These are phyloP conservation scores for Actinomortierella wolfii DNA, from an alignment of 371 early-diverging fungal species.

Conservation along the genomic window DNA sequence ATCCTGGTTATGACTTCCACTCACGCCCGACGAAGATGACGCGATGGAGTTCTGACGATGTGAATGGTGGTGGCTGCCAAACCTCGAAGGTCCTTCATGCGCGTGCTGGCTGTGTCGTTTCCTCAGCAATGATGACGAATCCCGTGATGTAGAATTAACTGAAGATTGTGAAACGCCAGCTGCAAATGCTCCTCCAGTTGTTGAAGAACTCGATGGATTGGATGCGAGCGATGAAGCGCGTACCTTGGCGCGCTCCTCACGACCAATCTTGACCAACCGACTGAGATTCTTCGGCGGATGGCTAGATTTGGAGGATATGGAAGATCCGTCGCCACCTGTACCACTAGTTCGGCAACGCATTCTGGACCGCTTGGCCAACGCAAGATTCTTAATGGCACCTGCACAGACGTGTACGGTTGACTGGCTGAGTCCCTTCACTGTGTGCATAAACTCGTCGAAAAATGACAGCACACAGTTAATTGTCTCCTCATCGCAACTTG, in stretches of 20 bases:
- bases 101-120: constrained; percentile 6
- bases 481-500: constrained; percentile 28
- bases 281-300: constrained; percentile 14
- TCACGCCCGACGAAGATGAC: constrained; percentile 3
- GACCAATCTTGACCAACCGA: constrained; percentile 43
- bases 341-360: not conserved
- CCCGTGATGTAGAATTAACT: constrained; percentile 13
- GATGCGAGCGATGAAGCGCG: constrained; percentile 16
- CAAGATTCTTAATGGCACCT: constrained; percentile 34
- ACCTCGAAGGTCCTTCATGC: constrained; percentile 1
- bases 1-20: constrained; percentile 13
- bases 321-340: not conserved
- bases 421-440: constrained; percentile 31
- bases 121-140: not conserved
- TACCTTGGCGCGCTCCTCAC: constrained; percentile 33
- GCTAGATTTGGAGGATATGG: too few species aligned
- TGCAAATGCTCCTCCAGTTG: not conserved
- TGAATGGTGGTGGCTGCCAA: constrained; percentile 3
- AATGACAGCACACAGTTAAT: constrained; percentile 40
- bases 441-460: constrained; percentile 45
- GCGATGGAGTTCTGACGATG: constrained; percentile 2
- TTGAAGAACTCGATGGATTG: not conserved
- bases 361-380: constrained; percentile 34
- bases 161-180: constrained; percentile 2
- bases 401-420: constrained; percentile 39